Conservation (phyloP, 2,329 filamentous ascomycete species). For the Epichloe hybrida region DNA sequence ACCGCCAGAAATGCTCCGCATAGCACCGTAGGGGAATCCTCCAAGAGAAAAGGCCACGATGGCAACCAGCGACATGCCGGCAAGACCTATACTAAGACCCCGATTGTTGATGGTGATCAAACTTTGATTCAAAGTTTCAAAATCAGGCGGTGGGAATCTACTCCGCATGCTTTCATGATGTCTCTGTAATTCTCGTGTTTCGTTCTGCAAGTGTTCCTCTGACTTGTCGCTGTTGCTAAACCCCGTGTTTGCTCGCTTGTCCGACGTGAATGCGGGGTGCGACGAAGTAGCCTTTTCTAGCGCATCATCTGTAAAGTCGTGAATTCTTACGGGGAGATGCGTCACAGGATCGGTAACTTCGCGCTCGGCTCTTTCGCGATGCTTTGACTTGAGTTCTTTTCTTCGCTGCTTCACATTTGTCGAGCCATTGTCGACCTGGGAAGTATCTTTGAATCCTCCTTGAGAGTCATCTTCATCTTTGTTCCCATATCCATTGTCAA, state of each 20-base stretch:
- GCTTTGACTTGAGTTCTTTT: slow-evolving; percentile 33
- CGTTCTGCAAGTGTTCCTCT: slow-evolving; percentile 21
- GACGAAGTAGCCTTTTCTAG: slow-evolving; percentile 26
- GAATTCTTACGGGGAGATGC: slow-evolving; percentile 53
- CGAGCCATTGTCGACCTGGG: slow-evolving; percentile 21
- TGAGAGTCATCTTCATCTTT: slow-evolving; percentile 7
- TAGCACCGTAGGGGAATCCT: neutral
- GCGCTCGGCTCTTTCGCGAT: slow-evolving; percentile 32
- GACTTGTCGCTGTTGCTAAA: slow-evolving; percentile 25
- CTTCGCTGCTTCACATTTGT: slow-evolving; percentile 32
- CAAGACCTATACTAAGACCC: slow-evolving; percentile 23
- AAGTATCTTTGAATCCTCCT: slow-evolving; percentile 19
- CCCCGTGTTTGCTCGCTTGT: slow-evolving; percentile 25
- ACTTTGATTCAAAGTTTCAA: slow-evolving; percentile 25
- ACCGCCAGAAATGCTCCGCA: neutral
- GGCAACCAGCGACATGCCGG: slow-evolving; percentile 17
- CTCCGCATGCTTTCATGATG: slow-evolving; percentile 27
- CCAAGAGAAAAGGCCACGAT: slow-evolving; percentile 1
- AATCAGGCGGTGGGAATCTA: slow-evolving; percentile 35
- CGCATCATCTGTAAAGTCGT: slow-evolving; percentile 53
- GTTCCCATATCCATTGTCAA: slow-evolving; percentile 5
- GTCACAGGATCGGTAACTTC: slow-evolving; percentile 62
- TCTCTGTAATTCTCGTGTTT: slow-evolving; percentile 22
- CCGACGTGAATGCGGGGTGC: slow-evolving; percentile 20
- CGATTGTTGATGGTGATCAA: slow-evolving; percentile 18